Conservation (phyloP, 257 asterid species). For the Nicotiana tabacum region DNA sequence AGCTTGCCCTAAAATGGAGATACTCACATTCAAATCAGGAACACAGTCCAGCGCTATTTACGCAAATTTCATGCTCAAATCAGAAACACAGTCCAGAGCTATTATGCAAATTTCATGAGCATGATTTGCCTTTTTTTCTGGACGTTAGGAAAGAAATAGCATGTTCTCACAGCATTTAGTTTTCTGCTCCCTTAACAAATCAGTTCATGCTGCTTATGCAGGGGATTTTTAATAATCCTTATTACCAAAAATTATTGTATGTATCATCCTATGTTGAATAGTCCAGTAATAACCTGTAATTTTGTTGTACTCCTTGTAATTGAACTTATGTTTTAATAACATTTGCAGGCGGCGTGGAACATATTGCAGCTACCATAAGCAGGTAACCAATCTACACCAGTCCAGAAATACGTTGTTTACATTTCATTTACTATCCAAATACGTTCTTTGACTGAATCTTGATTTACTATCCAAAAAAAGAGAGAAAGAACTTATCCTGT, state of each 20-base stretch:
- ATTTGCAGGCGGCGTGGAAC: slow-evolving; percentile 56
- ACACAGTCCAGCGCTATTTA: neutral
- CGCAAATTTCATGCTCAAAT: neutral
- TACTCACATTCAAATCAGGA: neutral
- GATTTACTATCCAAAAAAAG: neutral
- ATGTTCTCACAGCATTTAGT: neutral
- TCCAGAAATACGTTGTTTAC: too few relatives aligned
- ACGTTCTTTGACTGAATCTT: too few relatives aligned
- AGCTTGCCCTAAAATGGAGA: neutral
- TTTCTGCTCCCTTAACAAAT: neutral
- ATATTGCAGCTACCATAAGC: slow-evolving; percentile 64
- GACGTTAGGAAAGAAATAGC: neutral
- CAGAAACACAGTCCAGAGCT: neutral
- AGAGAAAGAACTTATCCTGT: neutral
- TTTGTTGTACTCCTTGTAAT: neutral
- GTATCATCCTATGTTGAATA: neutral
- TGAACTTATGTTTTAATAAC: neutral
- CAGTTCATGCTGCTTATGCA: neutral
- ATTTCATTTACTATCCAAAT: too few relatives aligned
- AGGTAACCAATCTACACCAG: slow-evolving; percentile 30
- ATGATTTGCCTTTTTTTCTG: neutral
- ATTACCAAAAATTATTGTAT: neutral
- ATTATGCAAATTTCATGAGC: neutral
- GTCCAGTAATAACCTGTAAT: neutral
- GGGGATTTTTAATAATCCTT: neutral